Evolutionary conservation across 257 asterid species (phyloP), one percentile per base, ranked within the genome.

Genomic region (Marsdenia floribunda): DNA sequence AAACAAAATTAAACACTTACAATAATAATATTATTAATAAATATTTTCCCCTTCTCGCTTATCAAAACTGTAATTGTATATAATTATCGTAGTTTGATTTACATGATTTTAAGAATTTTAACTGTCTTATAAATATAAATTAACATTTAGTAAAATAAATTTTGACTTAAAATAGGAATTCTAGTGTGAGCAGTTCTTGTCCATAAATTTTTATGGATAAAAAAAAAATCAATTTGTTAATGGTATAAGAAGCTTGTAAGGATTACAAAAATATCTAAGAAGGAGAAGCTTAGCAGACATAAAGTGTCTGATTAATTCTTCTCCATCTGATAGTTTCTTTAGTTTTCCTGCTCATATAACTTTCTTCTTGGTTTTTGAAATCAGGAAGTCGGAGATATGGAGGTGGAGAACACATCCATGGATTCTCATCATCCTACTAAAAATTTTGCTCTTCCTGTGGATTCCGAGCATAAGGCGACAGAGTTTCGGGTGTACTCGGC

Each of bases 391-490:
- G 7, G 16, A 46, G 66, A 29, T 11, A 87, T 86, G 97, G 93
- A 86, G 73, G 75, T 65, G 40, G 82, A 80, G 46, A 42, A 73
- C 2, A 22, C 67, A 1, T 61, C 53, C 6, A 83, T 85, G 55
- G 82, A 85, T 61, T 67, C 87, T 26, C 11, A 19, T 8, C 71
- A 29, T 29, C 33, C 33, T 1, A 29, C 75, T 2, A 82, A 40
- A 46, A 83, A 72, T 8, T 93, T 93, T 68, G 46, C 85, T 3
- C 79, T 91, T 42, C 86, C 97, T 0, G 97, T 94, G 21, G 97
- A 94, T 60, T 90, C 97, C 7, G 98, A 91, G 44, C 90, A 91
- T 29, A 94, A 87, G 71, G 82, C 95, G 19, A 89, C 92, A 0
- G 84, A 86, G 16, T 87, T 94, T 82, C 60, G 85, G 12, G 74